Evolutionary conservation across 208 protist species (phyloP), one percentile per base, ranked within the genome.

Genomic region (Trypanosoma caninum): DNA sequence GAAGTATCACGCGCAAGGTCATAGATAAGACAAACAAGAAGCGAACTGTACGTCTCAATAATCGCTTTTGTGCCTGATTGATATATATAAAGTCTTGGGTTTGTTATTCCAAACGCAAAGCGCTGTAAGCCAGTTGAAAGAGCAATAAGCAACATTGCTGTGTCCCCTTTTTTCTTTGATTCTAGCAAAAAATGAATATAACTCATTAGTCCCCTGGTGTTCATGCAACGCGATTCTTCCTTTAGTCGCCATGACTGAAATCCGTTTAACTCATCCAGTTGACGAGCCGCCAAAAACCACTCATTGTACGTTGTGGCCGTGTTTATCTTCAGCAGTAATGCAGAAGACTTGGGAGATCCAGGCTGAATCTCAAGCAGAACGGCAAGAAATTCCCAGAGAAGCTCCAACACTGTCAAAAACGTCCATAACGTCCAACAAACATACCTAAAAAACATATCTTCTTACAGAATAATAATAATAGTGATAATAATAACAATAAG

Each of bases 1-100:
- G 33, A 41, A 22, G 22, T 58, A 14, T 65, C 58, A 27, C 31
- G 48, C 40, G 51, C 45, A 33, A 62, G 22, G 27, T 23, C 30
- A 20, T 61, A 59, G 13, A 80, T 61, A 25, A 84, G 27, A 52
- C 72, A 81, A 33, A 69, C 70, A 11, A 80, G 41, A 14, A 84
- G 54, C 1, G 87, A 78, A 35, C 71, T 80, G 57, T 89, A 92
- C n/a, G 81, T 67, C 48, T 85, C 74, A 59, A 92, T 88, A 40
- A 84, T 50, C 22, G 57, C 63, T 59, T 92, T 92, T 11, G 79
- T 84, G 23, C 80, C 85, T 18, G 78, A 88, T 33, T 65, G 59
- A 68, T 84, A 92, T 44, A 45, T 41, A 70, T 84, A 88, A 41
- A 86, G 56, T 14, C 65, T 53, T 38, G 74, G 62, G 51, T 88